A percentile compares a stretch with the other conserved stretches of the same genome.
phyloP scores from a whole-genome alignment of 164 flowering plant species.

The Amborella trichopoda region DNA sequence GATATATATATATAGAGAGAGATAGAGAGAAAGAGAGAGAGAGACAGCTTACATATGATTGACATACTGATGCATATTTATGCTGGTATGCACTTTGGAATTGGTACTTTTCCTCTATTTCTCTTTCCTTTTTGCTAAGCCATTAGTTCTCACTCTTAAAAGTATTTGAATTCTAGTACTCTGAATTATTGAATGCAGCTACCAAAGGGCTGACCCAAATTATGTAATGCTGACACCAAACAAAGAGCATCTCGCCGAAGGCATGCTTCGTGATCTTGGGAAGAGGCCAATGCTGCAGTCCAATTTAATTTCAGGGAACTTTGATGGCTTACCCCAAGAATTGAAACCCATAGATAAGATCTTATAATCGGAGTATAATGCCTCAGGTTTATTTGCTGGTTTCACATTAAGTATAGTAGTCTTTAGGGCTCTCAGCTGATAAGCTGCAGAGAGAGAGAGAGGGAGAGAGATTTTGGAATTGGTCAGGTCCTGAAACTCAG shows the following conservation, averaged over 20 bases:
- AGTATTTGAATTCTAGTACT: neutral
- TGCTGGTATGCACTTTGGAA: too few relatives aligned
- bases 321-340: conserved; percentile 55
- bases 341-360: conserved; percentile 59
- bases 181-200: conserved; percentile 32
- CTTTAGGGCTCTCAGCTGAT: too few relatives aligned
- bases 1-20: too few relatives aligned
- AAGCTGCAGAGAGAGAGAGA: too few relatives aligned
- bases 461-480: too few relatives aligned
- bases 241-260: conserved; percentile 86
- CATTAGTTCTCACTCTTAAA: neutral
- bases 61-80: too few relatives aligned
- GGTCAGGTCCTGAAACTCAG: too few relatives aligned
- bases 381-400: too few relatives aligned
- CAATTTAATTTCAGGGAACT: conserved; percentile 52
- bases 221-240: conserved; percentile 85
- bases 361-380: conserved; percentile 33
- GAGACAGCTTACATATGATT: too few relatives aligned
- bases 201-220: conserved; percentile 88
- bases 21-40: too few relatives aligned
- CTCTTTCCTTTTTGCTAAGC: neutral
- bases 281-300: conserved; percentile 62
- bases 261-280: conserved; percentile 51
- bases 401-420: too few relatives aligned
- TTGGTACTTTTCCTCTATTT: too few relatives aligned